Base-by-base conservation (phyloP, 495 filamentous ascomycete genomes). In the Penicillium odoratum region DNA sequence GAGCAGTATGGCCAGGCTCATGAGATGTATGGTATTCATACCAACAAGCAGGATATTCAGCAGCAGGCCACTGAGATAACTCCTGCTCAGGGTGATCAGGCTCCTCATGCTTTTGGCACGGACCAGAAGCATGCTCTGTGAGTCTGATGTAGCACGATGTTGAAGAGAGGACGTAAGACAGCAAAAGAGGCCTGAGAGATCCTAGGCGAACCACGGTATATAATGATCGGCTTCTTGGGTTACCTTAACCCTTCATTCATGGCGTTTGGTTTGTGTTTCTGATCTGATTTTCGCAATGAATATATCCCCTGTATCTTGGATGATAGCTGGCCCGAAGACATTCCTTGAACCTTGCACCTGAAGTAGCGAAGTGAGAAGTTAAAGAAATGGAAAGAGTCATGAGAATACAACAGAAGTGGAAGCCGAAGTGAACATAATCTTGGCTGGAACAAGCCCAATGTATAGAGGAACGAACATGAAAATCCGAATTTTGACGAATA, bases 281-380 rank as follows among this genome's bases (percentile, higher is more conserved):
- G 46, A 16, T 29, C 31, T 48, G 46, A 21, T 21, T 21, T n/a
- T 28, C 30, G 36, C 18, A 15, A 33, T 25, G 28, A 36, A 56
- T 56, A 60, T 60, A 60, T 56, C 58, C 56, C 57, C 47, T 26
- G 46, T 51, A 55, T 55, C 45, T 55, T 45, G 50, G 40, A 31
- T 51, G 48, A 34, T 44, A 40, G 33, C 33, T 51, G 18, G 50
- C 26, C 43, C 8, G 43, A 48, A 48, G 25, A 48, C 26, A 30
- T 48, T 48, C 46, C 46, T 48, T 48, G 18, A 46, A 46, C 15
- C 15, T 40, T 40, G 5, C 38, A 21, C 21, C 21, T 21, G 21
- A 21, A 21, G 21, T 21, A 21, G 21, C 21, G 21, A 21, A 21
- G 21, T 21, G 21, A 21, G 38, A 5, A 48, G 46, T 9, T 4